Evolutionary conservation across 2,329 filamentous ascomycete species (phyloP).

Genomic region (Clarireedia paspali): DNA sequence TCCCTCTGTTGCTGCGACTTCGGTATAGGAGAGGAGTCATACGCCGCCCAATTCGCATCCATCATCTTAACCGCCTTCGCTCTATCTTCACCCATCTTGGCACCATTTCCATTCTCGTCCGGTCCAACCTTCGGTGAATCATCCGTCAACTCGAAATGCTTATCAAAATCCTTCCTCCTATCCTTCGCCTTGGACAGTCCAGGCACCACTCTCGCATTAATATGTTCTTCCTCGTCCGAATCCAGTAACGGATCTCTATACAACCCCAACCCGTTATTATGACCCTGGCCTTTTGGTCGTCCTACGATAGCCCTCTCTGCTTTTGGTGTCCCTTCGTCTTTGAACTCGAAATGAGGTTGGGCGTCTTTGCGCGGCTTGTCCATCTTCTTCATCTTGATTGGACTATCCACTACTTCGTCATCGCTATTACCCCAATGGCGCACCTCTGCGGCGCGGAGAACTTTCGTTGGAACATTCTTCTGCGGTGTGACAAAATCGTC

Average conservation of each 20-base stretch:
- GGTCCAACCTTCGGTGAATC: constrained; percentile 45
- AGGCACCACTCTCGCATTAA: constrained; percentile 36
- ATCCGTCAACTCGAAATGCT: constrained; percentile 72
- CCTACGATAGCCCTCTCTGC: constrained; percentile 39
- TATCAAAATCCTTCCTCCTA: constrained; percentile 67
- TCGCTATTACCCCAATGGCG: constrained; percentile 75
- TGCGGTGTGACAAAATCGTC: constrained; percentile 79
- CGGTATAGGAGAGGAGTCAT: constrained; percentile 46
- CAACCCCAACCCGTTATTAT: constrained; percentile 62
- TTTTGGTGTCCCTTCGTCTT: constrained; percentile 61
- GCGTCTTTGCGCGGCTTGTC: constrained; percentile 70
- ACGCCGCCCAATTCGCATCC: constrained; percentile 53
- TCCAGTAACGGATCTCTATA: constrained; percentile 73
- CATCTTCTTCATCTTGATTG: constrained; percentile 49
- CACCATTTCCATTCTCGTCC: constrained; percentile 30
- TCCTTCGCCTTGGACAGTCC: constrained; percentile 62
- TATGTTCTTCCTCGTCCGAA: background rate
- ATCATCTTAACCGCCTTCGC: constrained; percentile 68
- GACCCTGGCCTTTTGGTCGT: constrained; percentile 45
- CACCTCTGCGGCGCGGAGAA: constrained; percentile 56
- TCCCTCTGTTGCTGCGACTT: constrained; percentile 32
- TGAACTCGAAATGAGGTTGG: constrained; percentile 75
- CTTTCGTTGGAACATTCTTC: constrained; percentile 56
- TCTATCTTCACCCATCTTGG: constrained; percentile 45
- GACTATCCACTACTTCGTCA: constrained; percentile 49